phyloP scores from a whole-genome alignment of 2,329 filamentous ascomycete genomes.

The Aureobasidium sp. region DNA sequence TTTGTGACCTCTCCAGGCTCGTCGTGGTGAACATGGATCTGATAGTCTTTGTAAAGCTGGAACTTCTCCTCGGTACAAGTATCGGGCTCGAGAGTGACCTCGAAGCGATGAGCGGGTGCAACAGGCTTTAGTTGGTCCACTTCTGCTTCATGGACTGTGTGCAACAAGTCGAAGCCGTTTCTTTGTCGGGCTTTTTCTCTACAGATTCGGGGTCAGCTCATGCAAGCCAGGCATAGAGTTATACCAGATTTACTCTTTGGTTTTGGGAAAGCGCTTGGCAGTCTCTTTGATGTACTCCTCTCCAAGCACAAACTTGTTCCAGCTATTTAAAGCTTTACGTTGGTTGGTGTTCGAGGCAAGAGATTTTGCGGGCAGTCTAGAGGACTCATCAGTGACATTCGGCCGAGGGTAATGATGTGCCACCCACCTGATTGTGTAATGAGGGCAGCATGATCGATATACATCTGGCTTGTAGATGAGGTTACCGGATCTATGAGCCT shows the following conservation, averaged over 20 bases:
- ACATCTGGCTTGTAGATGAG: constrained; percentile 74
- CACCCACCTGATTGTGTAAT: constrained; percentile 63
- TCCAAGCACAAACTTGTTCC: constrained; percentile 63
- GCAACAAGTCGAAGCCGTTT: constrained; percentile 57
- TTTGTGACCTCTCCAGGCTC: constrained; percentile 48
- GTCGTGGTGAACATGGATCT: constrained; percentile 64
- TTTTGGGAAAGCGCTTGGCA: constrained; percentile 55
- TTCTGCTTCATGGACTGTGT: constrained; percentile 64
- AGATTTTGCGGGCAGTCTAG: constrained; percentile 52
- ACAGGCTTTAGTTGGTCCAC: constrained; percentile 37
- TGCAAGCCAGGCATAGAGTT: rapidly evolving
- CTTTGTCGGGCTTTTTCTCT: constrained; percentile 53
- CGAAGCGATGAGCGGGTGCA: constrained; percentile 56
- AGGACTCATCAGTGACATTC: constrained; percentile 1
- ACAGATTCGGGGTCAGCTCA: not conserved
- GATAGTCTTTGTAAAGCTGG: constrained; percentile 64
- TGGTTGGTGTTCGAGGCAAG: constrained; percentile 65
- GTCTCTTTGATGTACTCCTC: constrained; percentile 57
- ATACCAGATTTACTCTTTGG: constrained; percentile 47
- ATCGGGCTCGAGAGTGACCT: constrained; percentile 62
- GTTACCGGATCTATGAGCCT: constrained; percentile 37
- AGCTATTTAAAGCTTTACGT: constrained; percentile 65
- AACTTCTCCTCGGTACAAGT: constrained; percentile 70
- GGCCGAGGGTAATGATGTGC: not conserved
- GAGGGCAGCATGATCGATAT: constrained; percentile 76